phyloP scores from a whole-genome alignment of 768 basidiomycete genomes.

The Coprinopsis sp. region DNA sequence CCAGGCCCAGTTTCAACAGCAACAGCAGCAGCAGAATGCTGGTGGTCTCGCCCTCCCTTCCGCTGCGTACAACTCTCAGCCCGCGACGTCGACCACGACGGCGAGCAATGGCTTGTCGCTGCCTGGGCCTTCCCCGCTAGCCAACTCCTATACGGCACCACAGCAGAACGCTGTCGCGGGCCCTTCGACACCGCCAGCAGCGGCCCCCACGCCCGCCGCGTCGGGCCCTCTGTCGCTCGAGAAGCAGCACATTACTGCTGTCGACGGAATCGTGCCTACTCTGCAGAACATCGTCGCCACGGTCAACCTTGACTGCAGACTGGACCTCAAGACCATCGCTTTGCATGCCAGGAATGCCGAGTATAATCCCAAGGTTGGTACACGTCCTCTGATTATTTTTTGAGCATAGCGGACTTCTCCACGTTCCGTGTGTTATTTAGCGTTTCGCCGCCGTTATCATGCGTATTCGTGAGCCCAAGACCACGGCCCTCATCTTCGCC shows the following conservation, averaged over 20 bases:
- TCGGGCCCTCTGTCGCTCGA: slow-evolving; percentile 77
- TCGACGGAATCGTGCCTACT: slow-evolving; percentile 98
- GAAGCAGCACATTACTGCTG: slow-evolving; percentile 93
- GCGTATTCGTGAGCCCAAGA: slow-evolving; percentile 99
- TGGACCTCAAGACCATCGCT: slow-evolving; percentile 98
- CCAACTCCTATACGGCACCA: slow-evolving; percentile 47
- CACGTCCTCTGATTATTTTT: slow-evolving; percentile 35
- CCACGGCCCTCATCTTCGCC: slow-evolving; percentile 98
- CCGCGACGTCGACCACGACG: slow-evolving; percentile 29
- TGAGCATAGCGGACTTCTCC: slow-evolving; percentile 59
- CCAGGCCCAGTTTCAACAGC: slow-evolving; percentile 40
- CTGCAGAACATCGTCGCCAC: slow-evolving; percentile 99
- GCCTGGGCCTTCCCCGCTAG: slow-evolving; percentile 54
- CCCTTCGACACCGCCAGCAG: slow-evolving; percentile 50
- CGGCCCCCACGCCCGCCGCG: slow-evolving; percentile 55
- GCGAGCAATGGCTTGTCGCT: slow-evolving; percentile 37
- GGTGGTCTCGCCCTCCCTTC: slow-evolving; percentile 59
- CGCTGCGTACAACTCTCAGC: slow-evolving; percentile 43
- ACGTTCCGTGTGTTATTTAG: slow-evolving; percentile 57
- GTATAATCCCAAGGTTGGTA: slow-evolving; percentile 99
- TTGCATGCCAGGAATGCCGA: slow-evolving; percentile 97
- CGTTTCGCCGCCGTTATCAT: slow-evolving; percentile 99
- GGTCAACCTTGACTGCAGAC: slow-evolving; percentile 93
- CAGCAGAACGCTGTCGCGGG: slow-evolving; percentile 47
- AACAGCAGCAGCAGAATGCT: slow-evolving; percentile 36